Conservation (phyloP, 2,329 filamentous ascomycete species). For the Paraphoma chrysanthemicola region DNA sequence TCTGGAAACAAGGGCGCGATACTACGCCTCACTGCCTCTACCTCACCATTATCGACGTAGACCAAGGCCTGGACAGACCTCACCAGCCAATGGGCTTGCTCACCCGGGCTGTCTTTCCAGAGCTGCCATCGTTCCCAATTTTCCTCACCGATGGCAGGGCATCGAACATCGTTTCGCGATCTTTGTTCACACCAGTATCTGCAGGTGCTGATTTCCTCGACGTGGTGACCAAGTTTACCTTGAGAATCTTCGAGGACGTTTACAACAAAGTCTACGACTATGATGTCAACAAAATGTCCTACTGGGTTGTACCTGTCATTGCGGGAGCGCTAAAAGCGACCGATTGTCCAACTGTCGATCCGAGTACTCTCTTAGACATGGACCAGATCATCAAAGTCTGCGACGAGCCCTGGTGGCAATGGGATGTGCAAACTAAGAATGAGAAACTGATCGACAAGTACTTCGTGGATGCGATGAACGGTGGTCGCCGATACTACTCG, state of each 20-base stretch:
- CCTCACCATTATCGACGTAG: constrained; percentile 68
- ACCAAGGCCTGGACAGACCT: constrained; percentile 62
- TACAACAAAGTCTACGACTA: constrained; percentile 87
- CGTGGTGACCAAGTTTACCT: constrained; percentile 73
- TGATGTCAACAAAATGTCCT: constrained; percentile 71
- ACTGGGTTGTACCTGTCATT: constrained; percentile 76
- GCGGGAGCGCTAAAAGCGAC: not conserved
- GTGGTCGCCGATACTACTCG: constrained; percentile 65
- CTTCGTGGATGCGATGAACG: constrained; percentile 64
- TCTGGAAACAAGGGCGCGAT: constrained; percentile 67
- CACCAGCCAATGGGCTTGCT: constrained; percentile 74
- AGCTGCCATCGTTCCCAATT: constrained; percentile 71
- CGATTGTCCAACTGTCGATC: constrained; percentile 3
- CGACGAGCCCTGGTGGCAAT: constrained; percentile 51
- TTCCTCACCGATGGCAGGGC: constrained; percentile 71
- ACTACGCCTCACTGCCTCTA: constrained; percentile 63
- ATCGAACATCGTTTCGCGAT: constrained; percentile 63
- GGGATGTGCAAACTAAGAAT: constrained; percentile 51
- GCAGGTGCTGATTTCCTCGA: constrained; percentile 56
- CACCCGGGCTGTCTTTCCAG: constrained; percentile 70
- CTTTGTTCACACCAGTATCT: constrained; percentile 54
- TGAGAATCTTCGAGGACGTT: constrained; percentile 79
- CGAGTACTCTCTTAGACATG: constrained; percentile 66
- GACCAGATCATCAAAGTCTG: constrained; percentile 55
- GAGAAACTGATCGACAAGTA: constrained; percentile 58